Base-by-base conservation (phyloP, 805 yeast genomes). In the Tetrapisispora iriomotensis region DNA sequence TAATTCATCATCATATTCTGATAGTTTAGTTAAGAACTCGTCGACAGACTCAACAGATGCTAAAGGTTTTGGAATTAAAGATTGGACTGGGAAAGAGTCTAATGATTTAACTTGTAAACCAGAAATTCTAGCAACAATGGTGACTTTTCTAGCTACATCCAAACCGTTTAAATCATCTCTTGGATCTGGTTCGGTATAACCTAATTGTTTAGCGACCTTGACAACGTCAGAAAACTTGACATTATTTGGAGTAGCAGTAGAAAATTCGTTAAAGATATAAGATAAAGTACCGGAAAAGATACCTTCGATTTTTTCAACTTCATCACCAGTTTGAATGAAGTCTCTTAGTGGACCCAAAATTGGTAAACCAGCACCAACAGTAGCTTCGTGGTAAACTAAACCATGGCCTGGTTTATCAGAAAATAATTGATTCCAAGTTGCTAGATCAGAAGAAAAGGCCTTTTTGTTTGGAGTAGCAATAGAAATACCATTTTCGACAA, bases 151-250 rank as follows among this genome's bases (percentile, higher is more conserved):
- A 32, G 99, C 99, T 45, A 92, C 96, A 59, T 92, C 99, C 60
- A 92, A 73, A 39, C 99, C 99, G 63, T 90, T 92, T 64, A 92
- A 75, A 61, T 92, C 99, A 62, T 92, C 99, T 67, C 99, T 81
- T 64, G 99, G 98, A 63, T 92, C 99, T 36, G 99, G 99, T 67
- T 92, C 98, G 30, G 96, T 90, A 74, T 86, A 92, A 37, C 99
- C 99, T 48, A 86, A 70, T 38, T 78, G 65, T 66, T 90, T 90
- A 38, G 99, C 98, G 35, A 78, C 77, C 46, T 74, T 70, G 42
- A 92, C 97, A 37, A 92, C 79, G 40, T 87, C 95, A 20, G 96
- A 86, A 62, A 88, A 92, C 59, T 82, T 83, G 44, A 76, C 72
- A 37, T 73, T 69, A 35, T 72, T 67, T 34, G 79, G 67, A 44